Conservation (phyloP, 805 yeast species). For the Torulaspora franciscae region DNA sequence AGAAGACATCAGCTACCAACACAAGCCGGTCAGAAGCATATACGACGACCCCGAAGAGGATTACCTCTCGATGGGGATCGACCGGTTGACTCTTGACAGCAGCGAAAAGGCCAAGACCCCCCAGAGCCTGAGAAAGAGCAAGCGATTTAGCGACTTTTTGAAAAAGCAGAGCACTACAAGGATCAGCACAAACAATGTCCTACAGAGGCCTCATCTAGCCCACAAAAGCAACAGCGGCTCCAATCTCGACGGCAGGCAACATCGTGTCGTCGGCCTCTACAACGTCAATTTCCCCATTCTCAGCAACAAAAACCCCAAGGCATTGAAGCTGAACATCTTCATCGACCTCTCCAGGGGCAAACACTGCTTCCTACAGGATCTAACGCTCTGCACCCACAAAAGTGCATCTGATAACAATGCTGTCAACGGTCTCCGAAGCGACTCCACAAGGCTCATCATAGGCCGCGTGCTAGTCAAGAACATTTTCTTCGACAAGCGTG, state of each 20-base stretch:
- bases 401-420: conserved; percentile 1
- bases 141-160: conserved; percentile 9
- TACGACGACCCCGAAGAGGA: conserved; percentile 13
- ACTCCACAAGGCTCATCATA: conserved; percentile 36
- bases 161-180: conserved; percentile 1
- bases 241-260: not conserved
- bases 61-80: conserved; percentile 9
- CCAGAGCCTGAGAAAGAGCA: conserved; percentile 12
- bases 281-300: conserved; percentile 28
- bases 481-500: conserved; percentile 59
- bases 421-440: not conserved
- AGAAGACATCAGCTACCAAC: conserved; percentile 28
- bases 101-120: not conserved
- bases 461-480: conserved; percentile 82
- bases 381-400: conserved; percentile 15
- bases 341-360: conserved; percentile 20
- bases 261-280: conserved; percentile 27
- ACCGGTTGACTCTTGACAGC: conserved; percentile 1
- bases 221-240: conserved; percentile 1
- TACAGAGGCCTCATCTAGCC: not conserved
- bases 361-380: conserved; percentile 20
- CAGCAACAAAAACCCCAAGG: conserved; percentile 22
- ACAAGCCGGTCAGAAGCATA: conserved; percentile 17
- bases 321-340: conserved; percentile 28
- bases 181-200: conserved; percentile 1